Evolutionary conservation across 2,329 filamentous ascomycete species (phyloP).

Genomic region (Arthrobotrys musiformis): DNA sequence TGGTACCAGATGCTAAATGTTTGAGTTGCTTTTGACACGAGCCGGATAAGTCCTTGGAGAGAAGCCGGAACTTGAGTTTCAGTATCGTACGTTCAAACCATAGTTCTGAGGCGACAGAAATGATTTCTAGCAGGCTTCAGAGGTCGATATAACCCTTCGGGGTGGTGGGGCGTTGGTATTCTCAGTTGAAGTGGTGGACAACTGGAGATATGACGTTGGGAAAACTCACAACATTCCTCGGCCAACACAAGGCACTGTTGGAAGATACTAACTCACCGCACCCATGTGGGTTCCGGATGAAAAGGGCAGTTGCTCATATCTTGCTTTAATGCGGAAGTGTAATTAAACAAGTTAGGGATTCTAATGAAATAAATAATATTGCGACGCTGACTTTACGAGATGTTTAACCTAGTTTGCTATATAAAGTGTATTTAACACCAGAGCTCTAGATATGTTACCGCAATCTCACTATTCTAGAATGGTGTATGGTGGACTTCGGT

Average conservation of each 20-base stretch:
- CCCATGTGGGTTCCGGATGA: not conserved
- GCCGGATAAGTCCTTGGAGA: not conserved
- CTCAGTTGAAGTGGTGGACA: not conserved
- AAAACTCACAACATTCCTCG: constrained; percentile 20
- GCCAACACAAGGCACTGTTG: constrained; percentile 12
- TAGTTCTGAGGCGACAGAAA: not conserved
- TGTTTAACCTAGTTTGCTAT: too few species aligned
- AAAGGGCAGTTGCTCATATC: not conserved
- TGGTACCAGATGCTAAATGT: not conserved
- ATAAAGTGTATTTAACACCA: too few species aligned
- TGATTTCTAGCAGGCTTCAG: not conserved
- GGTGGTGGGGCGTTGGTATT: not conserved
- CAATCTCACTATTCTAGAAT: too few species aligned
- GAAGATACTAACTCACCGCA: constrained; percentile 1
- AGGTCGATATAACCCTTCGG: not conserved
- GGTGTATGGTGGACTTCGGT: too few species aligned
- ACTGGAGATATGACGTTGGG: constrained; percentile 27
- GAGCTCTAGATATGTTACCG: too few species aligned
- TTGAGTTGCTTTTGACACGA: not conserved
- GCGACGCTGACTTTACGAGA: not conserved
- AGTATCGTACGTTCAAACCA: not conserved
- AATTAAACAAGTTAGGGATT: not conserved
- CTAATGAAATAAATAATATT: too few species aligned
- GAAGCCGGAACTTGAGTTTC: not conserved
- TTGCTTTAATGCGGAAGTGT: not conserved